Evolutionary conservation across 352 stramenopile species (phyloP), one percentile per base, ranked within the genome.

Genomic region (Globisporangium carolinianum): DNA sequence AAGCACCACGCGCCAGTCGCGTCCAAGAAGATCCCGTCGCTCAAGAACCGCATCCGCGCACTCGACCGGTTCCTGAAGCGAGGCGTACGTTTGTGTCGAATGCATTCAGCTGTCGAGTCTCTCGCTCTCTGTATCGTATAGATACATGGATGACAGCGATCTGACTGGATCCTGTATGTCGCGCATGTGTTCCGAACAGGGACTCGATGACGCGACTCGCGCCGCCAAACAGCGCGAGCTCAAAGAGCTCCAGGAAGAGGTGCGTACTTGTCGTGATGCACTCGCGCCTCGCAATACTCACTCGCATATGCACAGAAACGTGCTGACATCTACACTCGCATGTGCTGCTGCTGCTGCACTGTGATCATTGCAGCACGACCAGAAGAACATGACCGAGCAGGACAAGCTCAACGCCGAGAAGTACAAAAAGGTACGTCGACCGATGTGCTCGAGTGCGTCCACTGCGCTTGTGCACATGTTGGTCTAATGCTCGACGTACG

Each of bases 1-100:
- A 87, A 86, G 46, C 72, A 74, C 15, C 65, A 65, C 53, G 49
- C 39, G 9, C 57, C 72, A 37, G 39, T 41, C 9, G 45, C 58
- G 47, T 49, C 45, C 5, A 92, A 91, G 64, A 92, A 92, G 58
- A 61, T 83, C 9, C 83, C 78, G 53, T 92, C 83, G 39, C 72
- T 91, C 52, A 92, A 92, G 71, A 92, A 92, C 57, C 83, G 79
- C 59, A 92, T 92, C 50, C 83, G 83, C 41, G 80, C 72, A 3
- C 69, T 92, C 36, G 78, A 92, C 61, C 83, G 83, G 42, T 92
- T 91, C 58, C 73, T 92, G 46, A 84, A 79, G 70, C 80, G 83
- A 24, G 77, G 75, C 35, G 79, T 84, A 53, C 52, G 67, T 65
- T 18, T 39, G 0, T 51, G 17, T 12, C 5, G 4, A n/a, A 36